These are phyloP conservation scores for Xylariaceae sp. DNA, from an alignment of 2,329 filamentous ascomycete species.

Conservation along the genomic window DNA sequence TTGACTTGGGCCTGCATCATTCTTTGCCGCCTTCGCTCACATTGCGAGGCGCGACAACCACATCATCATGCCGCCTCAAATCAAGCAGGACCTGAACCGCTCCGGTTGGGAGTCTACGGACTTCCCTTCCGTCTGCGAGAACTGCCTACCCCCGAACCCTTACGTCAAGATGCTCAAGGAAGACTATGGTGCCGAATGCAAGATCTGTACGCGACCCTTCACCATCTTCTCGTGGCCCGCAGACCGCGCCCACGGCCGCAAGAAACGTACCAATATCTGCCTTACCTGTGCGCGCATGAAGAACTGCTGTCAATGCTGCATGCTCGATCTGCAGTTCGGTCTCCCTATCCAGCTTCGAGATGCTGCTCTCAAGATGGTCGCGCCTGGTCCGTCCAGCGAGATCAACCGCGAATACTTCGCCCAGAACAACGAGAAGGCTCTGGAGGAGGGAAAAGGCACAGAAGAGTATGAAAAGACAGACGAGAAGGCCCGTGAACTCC, in stretches of 20 bases:
- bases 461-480: constrained; percentile 97
- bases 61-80: constrained; percentile 71
- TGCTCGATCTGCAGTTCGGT: constrained; percentile 95
- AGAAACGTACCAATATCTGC: constrained; percentile 92
- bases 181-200: constrained; percentile 84
- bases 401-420: constrained; percentile 98
- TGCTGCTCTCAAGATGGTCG: constrained; percentile 95
- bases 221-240: constrained; percentile 94
- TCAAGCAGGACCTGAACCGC: constrained; percentile 92
- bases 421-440: constrained; percentile 91
- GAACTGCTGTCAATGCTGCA: constrained; percentile 98
- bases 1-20: not conserved
- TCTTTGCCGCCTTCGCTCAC: not conserved
- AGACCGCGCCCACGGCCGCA: constrained; percentile 78
- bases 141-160: constrained; percentile 90
- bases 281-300: constrained; percentile 94
- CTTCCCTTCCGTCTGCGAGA: constrained; percentile 85
- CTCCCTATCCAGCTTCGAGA: constrained; percentile 92
- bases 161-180: constrained; percentile 99
- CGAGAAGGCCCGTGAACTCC: constrained; percentile 85
- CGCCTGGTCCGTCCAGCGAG: constrained; percentile 82
- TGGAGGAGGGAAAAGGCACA: constrained; percentile 80
- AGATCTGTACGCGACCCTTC: constrained; percentile 88
- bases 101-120: constrained; percentile 95
- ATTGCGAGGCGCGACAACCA: constrained; percentile 8